Conservation (phyloP, 2,329 filamentous ascomycete species). For the Shiraia bambusicola region DNA sequence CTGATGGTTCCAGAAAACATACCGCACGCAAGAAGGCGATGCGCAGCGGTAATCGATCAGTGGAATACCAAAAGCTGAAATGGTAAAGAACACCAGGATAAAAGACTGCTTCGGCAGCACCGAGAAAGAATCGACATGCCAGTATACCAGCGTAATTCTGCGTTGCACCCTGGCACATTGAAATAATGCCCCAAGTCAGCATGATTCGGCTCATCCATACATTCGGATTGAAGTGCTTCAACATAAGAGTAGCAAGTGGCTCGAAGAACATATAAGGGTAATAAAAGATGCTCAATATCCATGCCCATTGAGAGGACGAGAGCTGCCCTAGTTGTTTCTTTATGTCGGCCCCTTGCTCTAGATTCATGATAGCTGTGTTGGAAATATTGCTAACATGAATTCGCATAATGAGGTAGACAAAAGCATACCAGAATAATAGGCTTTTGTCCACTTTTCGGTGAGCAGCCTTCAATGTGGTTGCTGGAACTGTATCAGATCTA, state of each 20-base stretch:
- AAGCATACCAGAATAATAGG: constrained; percentile 35
- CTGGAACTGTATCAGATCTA: constrained; percentile 5
- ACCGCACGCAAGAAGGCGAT: constrained; percentile 59
- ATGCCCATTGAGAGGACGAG: constrained; percentile 35
- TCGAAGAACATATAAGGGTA: constrained; percentile 40
- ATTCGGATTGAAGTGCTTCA: constrained; percentile 23
- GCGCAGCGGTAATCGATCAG: constrained; percentile 56
- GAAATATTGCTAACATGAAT: constrained; percentile 38
- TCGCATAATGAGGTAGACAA: constrained; percentile 35
- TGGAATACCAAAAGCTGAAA: constrained; percentile 61
- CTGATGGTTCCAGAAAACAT: constrained; percentile 60
- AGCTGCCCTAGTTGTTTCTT: constrained; percentile 36
- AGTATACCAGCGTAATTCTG: constrained; percentile 48
- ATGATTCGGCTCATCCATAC: constrained; percentile 29
- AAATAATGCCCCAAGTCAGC: constrained; percentile 29
- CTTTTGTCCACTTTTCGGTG: constrained; percentile 38
- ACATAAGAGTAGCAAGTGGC: constrained; percentile 23
- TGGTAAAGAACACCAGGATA: constrained; percentile 50
- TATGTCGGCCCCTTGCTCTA: constrained; percentile 36
- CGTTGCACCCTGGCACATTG: constrained; percentile 51
- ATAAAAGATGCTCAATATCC: constrained; percentile 38
- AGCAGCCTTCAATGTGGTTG: constrained; percentile 14
- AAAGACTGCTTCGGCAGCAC: constrained; percentile 30
- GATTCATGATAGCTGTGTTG: constrained; percentile 41
- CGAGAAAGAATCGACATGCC: constrained; percentile 46